Evolutionary conservation across 1,284 basidiomycete genomes (phyloP).

Genomic region (Puccinia horiana): DNA sequence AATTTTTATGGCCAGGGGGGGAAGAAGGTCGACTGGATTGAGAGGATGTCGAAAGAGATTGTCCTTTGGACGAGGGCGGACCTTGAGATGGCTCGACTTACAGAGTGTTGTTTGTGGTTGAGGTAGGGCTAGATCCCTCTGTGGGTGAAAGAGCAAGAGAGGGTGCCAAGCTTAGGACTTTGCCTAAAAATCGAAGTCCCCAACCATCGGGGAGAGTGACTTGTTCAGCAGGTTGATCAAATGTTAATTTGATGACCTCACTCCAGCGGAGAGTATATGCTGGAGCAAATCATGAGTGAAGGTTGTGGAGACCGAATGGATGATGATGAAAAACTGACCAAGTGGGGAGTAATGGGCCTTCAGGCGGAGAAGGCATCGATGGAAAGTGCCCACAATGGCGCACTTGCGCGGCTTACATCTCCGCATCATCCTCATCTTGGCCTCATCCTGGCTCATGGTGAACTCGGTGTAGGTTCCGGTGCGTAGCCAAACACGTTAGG

Average conservation of each 20-base stretch:
- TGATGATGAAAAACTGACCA: too few species aligned
- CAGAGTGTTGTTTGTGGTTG: background rate
- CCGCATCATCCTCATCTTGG: too few species aligned
- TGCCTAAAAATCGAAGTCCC: constrained; percentile 38
- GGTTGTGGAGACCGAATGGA: too few species aligned
- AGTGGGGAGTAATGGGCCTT: too few species aligned
- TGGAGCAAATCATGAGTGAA: too few species aligned
- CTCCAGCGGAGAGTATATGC: constrained; percentile 46
- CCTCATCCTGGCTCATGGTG: too few species aligned
- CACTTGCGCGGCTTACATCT: too few species aligned
- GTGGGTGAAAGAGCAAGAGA: background rate
- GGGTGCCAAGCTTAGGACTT: constrained; percentile 36
- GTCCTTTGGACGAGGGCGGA: constrained; percentile 16
- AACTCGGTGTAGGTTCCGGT: too few species aligned
- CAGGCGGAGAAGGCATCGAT: too few species aligned
- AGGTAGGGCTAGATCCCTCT: constrained; percentile 3
- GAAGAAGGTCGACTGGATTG: constrained; percentile 20
- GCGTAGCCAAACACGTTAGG: too few species aligned
- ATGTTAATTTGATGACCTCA: constrained; percentile 27
- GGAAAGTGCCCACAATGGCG: too few species aligned
- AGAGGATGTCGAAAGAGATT: constrained; percentile 11
- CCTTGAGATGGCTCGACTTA: constrained; percentile 7
- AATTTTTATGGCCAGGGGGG: background rate
- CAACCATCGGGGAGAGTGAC: constrained; percentile 36
- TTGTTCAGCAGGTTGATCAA: constrained; percentile 27